These are phyloP conservation scores for Wallacemonas rigidus DNA, from an alignment of 208 protist species.

Conservation along the genomic window DNA sequence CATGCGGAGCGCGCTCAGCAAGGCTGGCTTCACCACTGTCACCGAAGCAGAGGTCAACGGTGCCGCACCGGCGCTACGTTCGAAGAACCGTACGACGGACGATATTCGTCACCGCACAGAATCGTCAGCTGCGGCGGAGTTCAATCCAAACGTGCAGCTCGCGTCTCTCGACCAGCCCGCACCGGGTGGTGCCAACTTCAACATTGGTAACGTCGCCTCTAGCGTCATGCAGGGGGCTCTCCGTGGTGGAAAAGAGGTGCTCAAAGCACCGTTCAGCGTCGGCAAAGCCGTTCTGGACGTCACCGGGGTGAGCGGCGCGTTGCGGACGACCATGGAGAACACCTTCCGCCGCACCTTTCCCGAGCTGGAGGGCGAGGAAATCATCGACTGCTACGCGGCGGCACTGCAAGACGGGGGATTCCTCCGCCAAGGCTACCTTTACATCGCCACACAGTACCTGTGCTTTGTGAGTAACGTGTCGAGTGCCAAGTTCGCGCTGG, in stretches of 20 bases:
- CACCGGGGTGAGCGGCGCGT: constrained; percentile 61
- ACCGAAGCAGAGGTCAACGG: constrained; percentile 41
- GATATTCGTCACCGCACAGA: constrained; percentile 17
- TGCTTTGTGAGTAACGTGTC: constrained; percentile 59
- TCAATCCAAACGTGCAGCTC: constrained; percentile 72
- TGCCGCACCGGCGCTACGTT: constrained; percentile 14
- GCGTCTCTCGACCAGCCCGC: constrained; percentile 60
- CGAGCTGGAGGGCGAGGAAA: constrained; percentile 45
- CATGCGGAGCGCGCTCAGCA: constrained; percentile 43
- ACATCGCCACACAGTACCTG: constrained; percentile 68
- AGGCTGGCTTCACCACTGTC: constrained; percentile 53
- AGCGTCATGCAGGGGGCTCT: constrained; percentile 38
- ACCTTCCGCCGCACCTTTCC: constrained; percentile 67
- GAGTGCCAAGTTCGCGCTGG: constrained; percentile 50
- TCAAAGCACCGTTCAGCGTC: constrained; percentile 73
- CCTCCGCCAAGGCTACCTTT: constrained; percentile 60
- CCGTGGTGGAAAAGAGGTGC: constrained; percentile 65
- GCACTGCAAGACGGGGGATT: constrained; percentile 43
- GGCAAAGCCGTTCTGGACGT: constrained; percentile 71
- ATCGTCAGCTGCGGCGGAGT: constrained; percentile 15
- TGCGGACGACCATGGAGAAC: constrained; percentile 63
- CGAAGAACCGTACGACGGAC: constrained; percentile 17
- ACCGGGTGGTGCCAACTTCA: constrained; percentile 22
- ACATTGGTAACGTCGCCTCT: constrained; percentile 49
- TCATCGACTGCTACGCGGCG: constrained; percentile 67